Base-by-base conservation (phyloP, 192 early-diverging fungal species). In the Backusella tuberculispora region DNA sequence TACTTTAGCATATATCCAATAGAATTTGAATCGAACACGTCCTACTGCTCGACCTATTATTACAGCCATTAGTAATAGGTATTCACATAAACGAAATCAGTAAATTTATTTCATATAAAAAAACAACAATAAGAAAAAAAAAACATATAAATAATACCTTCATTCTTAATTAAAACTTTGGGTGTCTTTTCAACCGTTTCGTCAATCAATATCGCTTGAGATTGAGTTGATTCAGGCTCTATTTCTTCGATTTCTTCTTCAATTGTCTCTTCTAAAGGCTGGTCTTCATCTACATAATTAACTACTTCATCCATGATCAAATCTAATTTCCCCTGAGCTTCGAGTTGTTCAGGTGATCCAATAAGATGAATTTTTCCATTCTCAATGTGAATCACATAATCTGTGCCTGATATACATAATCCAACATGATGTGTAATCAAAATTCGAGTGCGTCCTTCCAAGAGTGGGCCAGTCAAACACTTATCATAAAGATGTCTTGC, bases 371-470 rank as follows among this genome's bases (percentile, higher is more conserved):
- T 78, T 0, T 69, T 76, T 19, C 88, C 88, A 29, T 80, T 77
- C 5, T 78, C 63, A 40, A 91, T 19, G 8, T 82, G 81, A 0
- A 84, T 87, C 1, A 95, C 77, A 68, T 87, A 86, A 13, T 74
- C 75, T 43, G 88, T 88, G 42, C 79, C 80, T 10, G 85, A 75
- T 38, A 92, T 72, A 64, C 91, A 91, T 24, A 88, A 76, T 14
- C 87, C 68, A 17, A 92, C 87, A 66, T 95, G 89, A 76, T 98
- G 95, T 0, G 96, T 95, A 17, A 96, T 95, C n/a, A 98, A 82
- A 40, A 99, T 85, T 6, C 92, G 74, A 2, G 98, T 99, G 10
- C 95, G 86, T 34, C 90, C 88, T 8, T 75, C 78, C 87, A 99
- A 81, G 24, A 96, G 76, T 19, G 90, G 90, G 4, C 88, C 86